Conservation (phyloP, 495 filamentous ascomycete genomes). For the Tuber melanosporum region DNA sequence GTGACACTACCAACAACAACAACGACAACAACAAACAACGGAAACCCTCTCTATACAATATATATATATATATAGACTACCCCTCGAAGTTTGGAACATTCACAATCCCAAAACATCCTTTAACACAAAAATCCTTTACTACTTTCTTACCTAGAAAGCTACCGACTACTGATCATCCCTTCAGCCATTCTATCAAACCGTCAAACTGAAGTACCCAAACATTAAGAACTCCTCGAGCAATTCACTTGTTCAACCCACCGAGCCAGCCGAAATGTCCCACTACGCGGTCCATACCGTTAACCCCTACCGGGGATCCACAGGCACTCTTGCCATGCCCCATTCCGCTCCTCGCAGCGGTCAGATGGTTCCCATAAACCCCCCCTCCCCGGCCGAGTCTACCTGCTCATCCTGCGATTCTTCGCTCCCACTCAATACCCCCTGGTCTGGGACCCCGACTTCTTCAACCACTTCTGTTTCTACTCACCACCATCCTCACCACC, state of each 20-base stretch:
- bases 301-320: slow-evolving; percentile 37
- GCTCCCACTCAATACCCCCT: slow-evolving; percentile 39
- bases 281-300: slow-evolving; percentile 19
- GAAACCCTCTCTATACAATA: not conserved
- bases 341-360: slow-evolving; percentile 23
- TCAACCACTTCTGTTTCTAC: not conserved
- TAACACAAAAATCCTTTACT: slow-evolving; percentile 1
- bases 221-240: not conserved
- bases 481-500: slow-evolving; percentile 2
- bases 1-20: not conserved
- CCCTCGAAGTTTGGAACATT: not conserved
- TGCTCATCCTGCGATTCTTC: slow-evolving; percentile 37
- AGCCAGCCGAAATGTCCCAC: slow-evolving; percentile 19
- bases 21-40: not conserved
- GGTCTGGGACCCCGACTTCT: slow-evolving; percentile 25
- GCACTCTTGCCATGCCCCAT: slow-evolving; percentile 23
- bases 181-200: not conserved
- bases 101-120: slow-evolving; percentile 1
- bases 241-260: slow-evolving; percentile 11
- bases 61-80: not conserved
- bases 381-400: slow-evolving; percentile 28
- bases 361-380: slow-evolving; percentile 20
- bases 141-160: not conserved
- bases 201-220: slow-evolving; percentile 2
- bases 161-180: not conserved